Evolutionary conservation across 176 grass and related monocot species (phyloP).

Genomic region (Oryza meridionalis): DNA sequence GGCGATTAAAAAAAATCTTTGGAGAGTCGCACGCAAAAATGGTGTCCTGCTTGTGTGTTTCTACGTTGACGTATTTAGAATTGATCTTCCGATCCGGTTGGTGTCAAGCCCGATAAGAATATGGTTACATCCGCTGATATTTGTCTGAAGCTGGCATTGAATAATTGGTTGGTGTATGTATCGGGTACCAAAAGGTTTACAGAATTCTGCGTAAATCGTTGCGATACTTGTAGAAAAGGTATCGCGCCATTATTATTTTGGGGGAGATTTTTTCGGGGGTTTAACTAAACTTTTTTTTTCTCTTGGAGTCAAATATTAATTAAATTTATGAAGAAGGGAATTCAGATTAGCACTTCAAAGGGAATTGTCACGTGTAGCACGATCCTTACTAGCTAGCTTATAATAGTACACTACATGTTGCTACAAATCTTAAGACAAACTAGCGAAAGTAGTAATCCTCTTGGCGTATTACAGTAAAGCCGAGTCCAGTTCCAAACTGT

Average conservation of each 20-base stretch:
- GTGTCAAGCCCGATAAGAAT: not conserved
- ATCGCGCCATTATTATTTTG: too few species aligned
- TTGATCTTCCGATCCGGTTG: not conserved
- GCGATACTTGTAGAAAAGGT: too few species aligned
- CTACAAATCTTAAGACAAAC: too few species aligned
- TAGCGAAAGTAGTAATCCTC: too few species aligned
- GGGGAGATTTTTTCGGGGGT: too few species aligned
- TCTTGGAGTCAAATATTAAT: too few species aligned
- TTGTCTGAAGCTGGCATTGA: not conserved
- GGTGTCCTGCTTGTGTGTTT: not conserved
- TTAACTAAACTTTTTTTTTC: too few species aligned
- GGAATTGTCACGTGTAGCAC: not conserved
- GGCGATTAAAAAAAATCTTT: not conserved
- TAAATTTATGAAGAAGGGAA: too few species aligned
- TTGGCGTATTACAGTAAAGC: too few species aligned
- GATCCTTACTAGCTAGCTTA: not conserved
- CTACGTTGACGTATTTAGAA: not conserved
- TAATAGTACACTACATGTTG: too few species aligned
- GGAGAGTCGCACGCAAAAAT: not conserved
- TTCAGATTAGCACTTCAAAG: not conserved
- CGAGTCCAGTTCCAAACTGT: too few species aligned
- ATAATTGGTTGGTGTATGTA: not conserved
- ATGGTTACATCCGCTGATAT: not conserved
- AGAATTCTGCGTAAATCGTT: too few species aligned
- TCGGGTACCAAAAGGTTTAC: not conserved